Percentiles rank a stretch among this genome's conserved stretches.
Evolutionary conservation across 2,329 filamentous ascomycete genomes (phyloP).

Genomic region (Plenodomus tracheiphilus): DNA sequence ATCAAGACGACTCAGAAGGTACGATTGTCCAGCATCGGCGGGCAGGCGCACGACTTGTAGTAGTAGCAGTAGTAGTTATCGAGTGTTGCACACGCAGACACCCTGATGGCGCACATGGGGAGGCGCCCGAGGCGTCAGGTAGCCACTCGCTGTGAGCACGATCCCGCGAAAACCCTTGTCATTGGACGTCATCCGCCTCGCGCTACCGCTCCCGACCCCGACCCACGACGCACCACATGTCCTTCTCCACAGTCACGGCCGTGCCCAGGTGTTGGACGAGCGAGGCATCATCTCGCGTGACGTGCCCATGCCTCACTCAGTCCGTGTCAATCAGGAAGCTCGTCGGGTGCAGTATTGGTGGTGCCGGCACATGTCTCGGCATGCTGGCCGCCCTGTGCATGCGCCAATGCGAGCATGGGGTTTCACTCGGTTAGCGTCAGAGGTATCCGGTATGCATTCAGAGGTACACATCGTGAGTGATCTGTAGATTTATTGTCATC

Average conservation of each 20-base stretch:
- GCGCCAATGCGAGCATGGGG: too few species aligned
- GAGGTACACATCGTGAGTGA: background rate
- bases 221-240: conserved; percentile 3
- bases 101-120: conserved; percentile 23
- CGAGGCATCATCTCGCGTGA: conserved; percentile 3
- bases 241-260: conserved; percentile 4
- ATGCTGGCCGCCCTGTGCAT: too few species aligned
- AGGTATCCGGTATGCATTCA: too few species aligned
- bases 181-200: conserved; percentile 27
- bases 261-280: background rate
- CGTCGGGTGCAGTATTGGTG: too few species aligned
- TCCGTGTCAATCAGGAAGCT: background rate
- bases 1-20: background rate
- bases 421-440: too few species aligned
- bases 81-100: conserved; percentile 15
- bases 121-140: conserved; percentile 12
- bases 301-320: background rate
- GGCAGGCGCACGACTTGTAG: conserved; percentile 10
- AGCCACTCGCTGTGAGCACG: conserved; percentile 21
- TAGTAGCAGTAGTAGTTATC: background rate
- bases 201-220: conserved; percentile 5
- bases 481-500: conserved; percentile 7
- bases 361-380: background rate
- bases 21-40: conserved; percentile 1
- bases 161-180: conserved; percentile 18